These are phyloP conservation scores for Suhomyces prunicola DNA, from an alignment of 805 yeast genomes.

Conservation along the genomic window DNA sequence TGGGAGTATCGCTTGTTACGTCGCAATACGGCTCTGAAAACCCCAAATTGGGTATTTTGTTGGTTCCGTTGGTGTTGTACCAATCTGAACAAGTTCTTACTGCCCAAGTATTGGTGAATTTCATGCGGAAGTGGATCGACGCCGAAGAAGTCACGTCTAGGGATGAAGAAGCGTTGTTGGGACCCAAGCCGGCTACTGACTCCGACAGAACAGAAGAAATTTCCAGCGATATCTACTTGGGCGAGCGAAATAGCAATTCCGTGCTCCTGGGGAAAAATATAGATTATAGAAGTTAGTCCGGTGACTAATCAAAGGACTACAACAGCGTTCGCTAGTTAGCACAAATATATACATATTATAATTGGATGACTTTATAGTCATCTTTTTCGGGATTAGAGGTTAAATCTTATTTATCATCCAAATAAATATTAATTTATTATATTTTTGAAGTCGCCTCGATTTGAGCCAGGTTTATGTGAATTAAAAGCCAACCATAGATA, in stretches of 20 bases:
- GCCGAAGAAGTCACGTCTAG: slow-evolving; percentile 23
- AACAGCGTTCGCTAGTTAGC: too few species aligned
- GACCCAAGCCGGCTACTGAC: not conserved
- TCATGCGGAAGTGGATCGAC: slow-evolving; percentile 69
- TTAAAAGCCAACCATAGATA: not conserved
- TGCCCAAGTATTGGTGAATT: slow-evolving; percentile 67
- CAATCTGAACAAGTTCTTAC: slow-evolving; percentile 85
- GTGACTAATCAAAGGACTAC: not conserved
- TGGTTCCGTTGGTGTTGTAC: slow-evolving; percentile 81
- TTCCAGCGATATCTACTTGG: not conserved
- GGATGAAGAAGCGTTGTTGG: slow-evolving; percentile 13
- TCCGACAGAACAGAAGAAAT: not conserved
- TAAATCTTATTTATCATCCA: too few species aligned
- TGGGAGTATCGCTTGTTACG: slow-evolving; percentile 80
- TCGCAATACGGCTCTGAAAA: slow-evolving; percentile 71
- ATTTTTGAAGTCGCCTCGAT: not conserved
- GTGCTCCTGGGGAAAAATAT: not conserved
- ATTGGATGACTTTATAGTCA: too few species aligned
- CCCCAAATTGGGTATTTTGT: slow-evolving; percentile 61
- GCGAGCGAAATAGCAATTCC: not conserved
- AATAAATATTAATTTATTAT: too few species aligned
- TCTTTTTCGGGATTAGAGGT: not conserved
- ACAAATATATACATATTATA: too few species aligned
- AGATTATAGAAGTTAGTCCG: not conserved
- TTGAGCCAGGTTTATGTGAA: not conserved